These are phyloP conservation scores for Colletotrichum sidae DNA, from an alignment of 2,329 filamentous ascomycete species.

Conservation along the genomic window DNA sequence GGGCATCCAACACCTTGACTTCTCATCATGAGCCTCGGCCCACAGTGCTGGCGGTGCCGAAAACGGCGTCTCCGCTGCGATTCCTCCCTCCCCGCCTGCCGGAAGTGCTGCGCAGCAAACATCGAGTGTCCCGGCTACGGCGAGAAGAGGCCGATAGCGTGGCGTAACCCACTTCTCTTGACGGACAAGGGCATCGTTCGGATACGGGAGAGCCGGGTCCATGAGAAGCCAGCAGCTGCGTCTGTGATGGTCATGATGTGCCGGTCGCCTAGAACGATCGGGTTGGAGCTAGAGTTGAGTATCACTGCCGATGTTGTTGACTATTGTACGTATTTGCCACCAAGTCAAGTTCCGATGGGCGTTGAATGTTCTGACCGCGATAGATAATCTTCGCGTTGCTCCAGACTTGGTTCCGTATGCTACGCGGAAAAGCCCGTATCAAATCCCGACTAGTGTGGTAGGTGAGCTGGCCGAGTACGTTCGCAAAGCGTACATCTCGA, in stretches of 20 bases:
- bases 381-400: conserved; percentile 9
- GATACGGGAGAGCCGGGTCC: not conserved
- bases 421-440: conserved; percentile 4
- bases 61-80: conserved; percentile 22
- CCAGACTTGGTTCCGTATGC: conserved; percentile 16
- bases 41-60: conserved; percentile 23
- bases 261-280: conserved; percentile 10
- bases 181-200: conserved; percentile 8
- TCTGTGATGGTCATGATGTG: conserved; percentile 19
- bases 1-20: too few species aligned
- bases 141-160: conserved; percentile 3
- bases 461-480: conserved; percentile 18
- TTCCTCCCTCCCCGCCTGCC: conserved; percentile 18
- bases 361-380: not conserved
- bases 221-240: not conserved
- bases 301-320: conserved; percentile 16
- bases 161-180: conserved; percentile 6
- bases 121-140: conserved; percentile 13
- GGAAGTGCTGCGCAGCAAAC: not conserved
- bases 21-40: conserved; percentile 26
- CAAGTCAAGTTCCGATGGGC: too few species aligned
- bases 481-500: conserved; percentile 8
- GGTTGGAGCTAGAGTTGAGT: conserved; percentile 5
- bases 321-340: conserved; percentile 5
- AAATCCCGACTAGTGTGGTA: not conserved